Base-by-base conservation (phyloP, 345 rosid species). In the Aquilaria sinensis region DNA sequence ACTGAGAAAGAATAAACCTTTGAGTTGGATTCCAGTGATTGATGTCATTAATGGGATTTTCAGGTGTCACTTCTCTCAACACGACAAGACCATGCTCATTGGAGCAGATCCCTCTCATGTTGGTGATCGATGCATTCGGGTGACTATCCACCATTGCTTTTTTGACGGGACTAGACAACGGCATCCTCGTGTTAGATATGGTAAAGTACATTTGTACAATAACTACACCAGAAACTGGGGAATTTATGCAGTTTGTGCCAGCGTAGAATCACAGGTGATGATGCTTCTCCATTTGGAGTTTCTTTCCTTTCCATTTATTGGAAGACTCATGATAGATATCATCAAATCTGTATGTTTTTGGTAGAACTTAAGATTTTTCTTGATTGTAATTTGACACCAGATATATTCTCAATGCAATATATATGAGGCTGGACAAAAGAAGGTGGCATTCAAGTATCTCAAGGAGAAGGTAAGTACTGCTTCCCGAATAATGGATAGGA, bases 141-240 rank as follows among this genome's bases (percentile, higher is more conserved):
- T 91, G 60, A 91, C 96, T 47, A 95, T 91, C 69, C 99, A 95
- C 70, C 99, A 89, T 75, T 95, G 97, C 62, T 95, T 95, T 70
- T 95, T 95, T 3, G 86, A 89, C 61, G 92, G 90, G 47, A 94
- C 97, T 47, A 74, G 88, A 23, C 97, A 91, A 68, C 79, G 92
- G 33, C 99, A 91, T 56, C 99, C 99, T 72, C 99, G 96, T 31
- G 91, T 91, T 71, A 81, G 97, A 70, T 94, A 73, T 53, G 99
- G 77, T 1, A 91, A 84, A 78, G 84, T 94, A 48, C 96, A 91
- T 84, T 70, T 94, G 62, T 88, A 77, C 67, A 91, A 94, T 72
- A 94, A 88, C 74, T 91, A 91, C 67, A 88, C 94, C 66, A 80
- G 94, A 70, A 72, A 84, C 68, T 89, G 96, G 99, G 83, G 88